A percentile compares a stretch with the other conserved stretches of the same genome.
phyloP scores from a whole-genome alignment of 2,329 filamentous ascomycete genomes.

The Sclerotinia minor region DNA sequence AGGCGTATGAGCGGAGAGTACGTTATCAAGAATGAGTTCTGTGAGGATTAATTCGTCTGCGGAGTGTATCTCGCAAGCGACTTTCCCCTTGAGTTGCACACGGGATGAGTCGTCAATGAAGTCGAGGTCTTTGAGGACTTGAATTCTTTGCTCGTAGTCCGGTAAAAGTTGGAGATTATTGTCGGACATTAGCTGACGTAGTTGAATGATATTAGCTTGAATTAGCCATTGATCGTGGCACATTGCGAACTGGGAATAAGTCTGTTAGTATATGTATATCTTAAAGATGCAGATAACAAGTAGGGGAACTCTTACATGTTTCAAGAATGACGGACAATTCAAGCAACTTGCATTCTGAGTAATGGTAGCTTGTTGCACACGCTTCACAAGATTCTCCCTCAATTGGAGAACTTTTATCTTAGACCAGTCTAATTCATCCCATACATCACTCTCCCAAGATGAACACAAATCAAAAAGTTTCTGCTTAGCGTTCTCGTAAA shows the following conservation, averaged over 20 bases:
- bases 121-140: conserved; percentile 84
- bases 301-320: conserved; percentile 66
- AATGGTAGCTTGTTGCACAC: conserved; percentile 61
- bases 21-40: conserved; percentile 94
- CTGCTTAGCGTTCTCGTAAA: conserved; percentile 58
- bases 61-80: conserved; percentile 96
- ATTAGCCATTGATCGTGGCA: conserved; percentile 96
- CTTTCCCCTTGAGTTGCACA: conserved; percentile 95
- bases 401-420: conserved; percentile 81
- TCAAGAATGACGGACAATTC: conserved; percentile 75
- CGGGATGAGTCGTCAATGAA: conserved; percentile 87
- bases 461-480: conserved; percentile 68
- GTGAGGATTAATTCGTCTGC: conserved; percentile 95
- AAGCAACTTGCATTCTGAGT: conserved; percentile 67
- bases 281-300: neutral
- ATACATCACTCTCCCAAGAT: conserved; percentile 72
- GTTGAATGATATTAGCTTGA: conserved; percentile 84
- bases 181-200: conserved; percentile 88
- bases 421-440: conserved; percentile 81
- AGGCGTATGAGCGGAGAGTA: conserved; percentile 90
- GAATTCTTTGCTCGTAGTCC: conserved; percentile 93
- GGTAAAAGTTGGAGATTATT: conserved; percentile 94
- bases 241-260: conserved; percentile 72
- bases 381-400: conserved; percentile 74
- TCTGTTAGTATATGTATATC: neutral